Evolutionary conservation across 1,139 yeast species (phyloP), one percentile per base, ranked within the genome.

Genomic region (Geotrichum cucujoidarum): DNA sequence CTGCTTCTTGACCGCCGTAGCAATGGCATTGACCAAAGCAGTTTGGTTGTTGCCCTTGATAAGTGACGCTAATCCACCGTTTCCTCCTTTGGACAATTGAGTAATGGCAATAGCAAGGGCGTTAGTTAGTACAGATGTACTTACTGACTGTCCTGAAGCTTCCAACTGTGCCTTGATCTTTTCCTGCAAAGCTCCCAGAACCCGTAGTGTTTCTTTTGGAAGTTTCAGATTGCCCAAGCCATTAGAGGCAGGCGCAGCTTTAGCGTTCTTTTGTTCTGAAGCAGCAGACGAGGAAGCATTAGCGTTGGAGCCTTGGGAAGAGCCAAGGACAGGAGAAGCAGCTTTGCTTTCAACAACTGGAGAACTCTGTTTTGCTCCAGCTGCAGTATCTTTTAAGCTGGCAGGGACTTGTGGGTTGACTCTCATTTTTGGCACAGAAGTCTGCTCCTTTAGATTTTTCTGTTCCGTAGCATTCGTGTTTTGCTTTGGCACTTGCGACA

Each of bases 81-180:
- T 14, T 24, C 88, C 87, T 1, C 82, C 81, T 81, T 82, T 84
- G 0, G 95, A 95, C 20, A 90, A 89, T 55, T 84, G 95, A 1
- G 95, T 90, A 54, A 89, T 88, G 0, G 95, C 90, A 68, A 90
- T 84, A 2, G 96, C 95, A 57, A 89, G 73, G 0, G 96, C 96
- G 59, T 85, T 89, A n/a, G 96, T 88, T 57, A 89, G 74, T 49
- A 88, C 80, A 51, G 81, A 86, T 24, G 66, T 57, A 51, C 61
- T 65, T 40, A 62, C 56, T 5, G 62, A 58, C 27, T 62, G 63
- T 44, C 59, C 63, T 2, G 63, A 63, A 41, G 47, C 51, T 43
- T 61, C 64, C 30, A 67, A 57, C 48, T 65, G 67, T 34, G 64
- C 63, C 47, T 65, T 67, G 13, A 68, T 60, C 45, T 66, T 68